A percentile compares a stretch with the other conserved stretches of the same genome.
Evolutionary conservation across 2,329 filamentous ascomycete species (phyloP).

Genomic region (Colletotrichum lupini): DNA sequence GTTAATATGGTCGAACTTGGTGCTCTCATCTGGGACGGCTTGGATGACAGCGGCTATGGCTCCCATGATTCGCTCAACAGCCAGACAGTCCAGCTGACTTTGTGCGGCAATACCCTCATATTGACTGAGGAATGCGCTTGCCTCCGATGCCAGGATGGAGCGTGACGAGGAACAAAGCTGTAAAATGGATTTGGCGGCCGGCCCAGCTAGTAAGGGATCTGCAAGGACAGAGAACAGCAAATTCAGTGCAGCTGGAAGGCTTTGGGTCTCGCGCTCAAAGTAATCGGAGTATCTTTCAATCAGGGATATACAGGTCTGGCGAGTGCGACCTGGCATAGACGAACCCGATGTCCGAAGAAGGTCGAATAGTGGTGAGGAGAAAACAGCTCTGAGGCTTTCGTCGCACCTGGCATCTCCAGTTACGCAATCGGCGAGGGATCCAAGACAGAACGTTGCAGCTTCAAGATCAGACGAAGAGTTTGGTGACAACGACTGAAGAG

Average conservation of each 20-base stretch:
- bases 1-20: constrained; percentile 55
- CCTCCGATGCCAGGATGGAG: constrained; percentile 73
- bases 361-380: constrained; percentile 68
- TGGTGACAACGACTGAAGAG: constrained; percentile 59
- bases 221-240: constrained; percentile 79
- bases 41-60: constrained; percentile 82
- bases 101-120: constrained; percentile 73
- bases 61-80: constrained; percentile 79
- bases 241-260: constrained; percentile 76
- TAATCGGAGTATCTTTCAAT: constrained; percentile 81
- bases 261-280: constrained; percentile 76
- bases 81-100: constrained; percentile 72
- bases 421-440: constrained; percentile 74
- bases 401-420: constrained; percentile 69
- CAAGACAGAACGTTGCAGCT: constrained; percentile 71
- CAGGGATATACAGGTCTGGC: constrained; percentile 75
- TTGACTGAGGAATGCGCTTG: constrained; percentile 76
- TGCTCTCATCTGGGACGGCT: constrained; percentile 60
- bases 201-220: constrained; percentile 70
- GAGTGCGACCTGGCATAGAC: constrained; percentile 69
- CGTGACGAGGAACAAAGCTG: constrained; percentile 82
- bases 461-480: constrained; percentile 70
- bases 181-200: constrained; percentile 79
- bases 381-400: constrained; percentile 68
- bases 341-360: constrained; percentile 61